Conservation (phyloP, 345 rosid species). For the thale cress (Arabidopsis thaliana) region DNA sequence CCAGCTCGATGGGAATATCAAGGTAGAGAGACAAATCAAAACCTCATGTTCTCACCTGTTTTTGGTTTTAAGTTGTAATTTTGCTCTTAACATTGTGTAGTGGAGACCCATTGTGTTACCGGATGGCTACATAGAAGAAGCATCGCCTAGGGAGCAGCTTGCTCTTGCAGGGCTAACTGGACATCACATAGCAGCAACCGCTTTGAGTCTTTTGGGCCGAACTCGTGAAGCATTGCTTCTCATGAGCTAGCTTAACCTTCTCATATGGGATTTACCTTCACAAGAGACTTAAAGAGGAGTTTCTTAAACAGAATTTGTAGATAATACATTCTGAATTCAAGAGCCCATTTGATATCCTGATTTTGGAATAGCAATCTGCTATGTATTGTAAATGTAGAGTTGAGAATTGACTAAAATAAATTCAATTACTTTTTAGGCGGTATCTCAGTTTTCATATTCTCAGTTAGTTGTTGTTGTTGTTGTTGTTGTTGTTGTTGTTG, state of each 20-base stretch:
- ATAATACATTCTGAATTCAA: not conserved
- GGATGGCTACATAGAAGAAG: slow-evolving; percentile 79
- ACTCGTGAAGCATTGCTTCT: slow-evolving; percentile 87
- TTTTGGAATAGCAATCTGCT: slow-evolving; percentile 3
- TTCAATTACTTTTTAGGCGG: not conserved
- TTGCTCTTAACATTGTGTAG: slow-evolving; percentile 49
- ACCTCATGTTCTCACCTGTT: not conserved
- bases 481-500: not conserved
- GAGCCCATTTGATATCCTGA: not conserved
- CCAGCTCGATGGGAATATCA: slow-evolving; percentile 74
- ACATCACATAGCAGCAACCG: slow-evolving; percentile 91
- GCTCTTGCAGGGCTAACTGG: slow-evolving; percentile 80
- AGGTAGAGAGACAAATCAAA: slow-evolving; percentile 52
- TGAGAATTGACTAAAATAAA: not conserved
- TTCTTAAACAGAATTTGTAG: slow-evolving; percentile 19
- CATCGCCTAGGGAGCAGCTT: slow-evolving; percentile 76
- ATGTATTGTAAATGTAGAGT: not conserved
- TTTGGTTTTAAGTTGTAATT: not conserved
- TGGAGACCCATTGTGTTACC: slow-evolving; percentile 95
- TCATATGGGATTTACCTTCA: slow-evolving; percentile 3
- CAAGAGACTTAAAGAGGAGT: slow-evolving; percentile 17
- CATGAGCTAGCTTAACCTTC: slow-evolving; percentile 57
- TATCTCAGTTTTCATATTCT: not conserved
- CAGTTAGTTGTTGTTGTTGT: not conserved
- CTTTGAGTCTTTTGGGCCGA: slow-evolving; percentile 78